phyloP scores from a whole-genome alignment of 2,329 filamentous ascomycete species.

The Didymella pomorum region DNA sequence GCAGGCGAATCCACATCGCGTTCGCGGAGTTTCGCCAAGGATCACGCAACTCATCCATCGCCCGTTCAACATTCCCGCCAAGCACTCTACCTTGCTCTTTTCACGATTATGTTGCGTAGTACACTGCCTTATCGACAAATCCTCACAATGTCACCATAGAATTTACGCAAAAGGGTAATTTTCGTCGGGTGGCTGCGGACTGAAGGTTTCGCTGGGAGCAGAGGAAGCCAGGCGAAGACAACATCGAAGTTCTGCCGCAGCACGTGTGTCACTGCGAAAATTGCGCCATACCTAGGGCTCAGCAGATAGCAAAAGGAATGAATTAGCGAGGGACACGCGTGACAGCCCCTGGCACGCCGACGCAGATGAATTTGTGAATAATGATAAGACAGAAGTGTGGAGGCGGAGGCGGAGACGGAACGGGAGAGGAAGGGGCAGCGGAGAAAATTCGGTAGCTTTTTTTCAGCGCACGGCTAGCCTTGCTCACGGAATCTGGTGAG shows the following conservation, averaged over 20 bases:
- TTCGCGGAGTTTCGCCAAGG: slow-evolving; percentile 16
- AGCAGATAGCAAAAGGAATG: too few species aligned
- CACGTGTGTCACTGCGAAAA: neutral
- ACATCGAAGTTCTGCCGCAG: neutral
- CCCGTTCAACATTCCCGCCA: neutral
- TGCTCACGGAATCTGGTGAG: neutral
- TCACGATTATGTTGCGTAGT: neutral
- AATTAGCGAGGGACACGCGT: too few species aligned
- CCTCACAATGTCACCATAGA: neutral
- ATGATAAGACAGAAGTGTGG: neutral
- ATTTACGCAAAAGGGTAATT: neutral
- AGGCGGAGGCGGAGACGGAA: neutral
- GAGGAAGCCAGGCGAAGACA: neutral
- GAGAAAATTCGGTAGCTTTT: neutral
- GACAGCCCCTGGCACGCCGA: neutral
- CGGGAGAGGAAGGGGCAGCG: neutral
- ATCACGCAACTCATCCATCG: slow-evolving; percentile 12
- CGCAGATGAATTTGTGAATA: neutral
- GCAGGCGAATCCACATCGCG: slow-evolving; percentile 10
- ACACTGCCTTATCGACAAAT: neutral
- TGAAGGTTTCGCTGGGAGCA: neutral
- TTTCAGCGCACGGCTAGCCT: neutral
- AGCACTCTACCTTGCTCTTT: slow-evolving; percentile 1
- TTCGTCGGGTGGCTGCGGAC: neutral
- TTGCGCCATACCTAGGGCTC: neutral